Conservation (phyloP, 164 flowering plant genomes). For the Chimonanthus salicifolius region DNA sequence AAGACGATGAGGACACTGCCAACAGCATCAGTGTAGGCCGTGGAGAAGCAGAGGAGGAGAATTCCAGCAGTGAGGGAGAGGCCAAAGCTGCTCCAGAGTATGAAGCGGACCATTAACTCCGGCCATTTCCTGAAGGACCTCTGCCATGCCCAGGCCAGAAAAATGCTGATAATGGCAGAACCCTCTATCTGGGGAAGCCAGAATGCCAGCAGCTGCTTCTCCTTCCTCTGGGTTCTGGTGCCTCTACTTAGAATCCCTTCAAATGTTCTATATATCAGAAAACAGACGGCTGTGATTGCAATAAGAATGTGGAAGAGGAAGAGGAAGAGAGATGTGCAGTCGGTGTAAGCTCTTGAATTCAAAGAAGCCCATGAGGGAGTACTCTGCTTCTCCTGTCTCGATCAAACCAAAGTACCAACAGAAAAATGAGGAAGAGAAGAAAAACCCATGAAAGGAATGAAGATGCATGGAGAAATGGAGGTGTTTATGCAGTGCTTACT, state of each 20-base stretch:
- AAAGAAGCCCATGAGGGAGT: slow-evolving; percentile 33
- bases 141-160: slow-evolving; percentile 73
- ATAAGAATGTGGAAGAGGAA: slow-evolving; percentile 52
- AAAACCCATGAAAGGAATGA: not conserved
- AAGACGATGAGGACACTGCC: slow-evolving; percentile 60
- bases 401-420: not conserved
- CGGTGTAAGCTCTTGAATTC: slow-evolving; percentile 63
- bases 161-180: slow-evolving; percentile 56
- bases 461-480: not conserved
- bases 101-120: slow-evolving; percentile 55
- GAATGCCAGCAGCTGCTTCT: slow-evolving; percentile 35
- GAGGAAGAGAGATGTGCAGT: slow-evolving; percentile 55
- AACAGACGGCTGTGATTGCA: slow-evolving; percentile 51
- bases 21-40: slow-evolving; percentile 57
- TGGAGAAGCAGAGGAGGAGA: slow-evolving; percentile 77
- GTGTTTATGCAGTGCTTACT: not conserved
- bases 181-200: slow-evolving; percentile 81
- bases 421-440: not conserved
- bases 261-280: slow-evolving; percentile 58
- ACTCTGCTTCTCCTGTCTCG: slow-evolving; percentile 18
- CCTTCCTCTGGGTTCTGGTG: slow-evolving; percentile 20
- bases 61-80: slow-evolving; percentile 62
- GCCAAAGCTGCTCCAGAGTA: slow-evolving; percentile 60
- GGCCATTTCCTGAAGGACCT: slow-evolving; percentile 75
- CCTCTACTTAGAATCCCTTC: slow-evolving; percentile 42